phyloP scores from a whole-genome alignment of 192 early-diverging fungal genomes.

The Mortierella hygrophila region DNA sequence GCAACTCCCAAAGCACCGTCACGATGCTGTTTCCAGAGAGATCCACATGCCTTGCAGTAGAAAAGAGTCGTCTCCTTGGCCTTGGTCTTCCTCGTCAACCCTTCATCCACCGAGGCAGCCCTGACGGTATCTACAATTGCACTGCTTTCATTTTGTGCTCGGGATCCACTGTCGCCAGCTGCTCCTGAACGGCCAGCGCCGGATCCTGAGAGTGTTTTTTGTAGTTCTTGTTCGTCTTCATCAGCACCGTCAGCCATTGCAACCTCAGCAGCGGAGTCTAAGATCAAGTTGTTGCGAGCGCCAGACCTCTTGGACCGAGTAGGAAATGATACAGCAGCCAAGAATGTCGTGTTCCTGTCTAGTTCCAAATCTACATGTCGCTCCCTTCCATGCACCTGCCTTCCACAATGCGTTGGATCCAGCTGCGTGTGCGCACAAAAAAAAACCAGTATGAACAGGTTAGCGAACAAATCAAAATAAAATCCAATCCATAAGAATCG shows the following conservation, averaged over 20 bases:
- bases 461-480: background rate
- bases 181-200: slow-evolving; percentile 1
- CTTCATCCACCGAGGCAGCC: slow-evolving; percentile 29
- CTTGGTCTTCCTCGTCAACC: background rate
- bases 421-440: slow-evolving; percentile 57
- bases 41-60: slow-evolving; percentile 49
- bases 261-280: slow-evolving; percentile 40
- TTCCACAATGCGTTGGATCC: slow-evolving; percentile 78
- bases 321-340: slow-evolving; percentile 26
- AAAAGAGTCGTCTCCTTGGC: slow-evolving; percentile 37
- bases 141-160: background rate
- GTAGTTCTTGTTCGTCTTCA: slow-evolving; percentile 48
- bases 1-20: slow-evolving; percentile 30
- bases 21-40: slow-evolving; percentile 43
- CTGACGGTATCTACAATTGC: slow-evolving; percentile 34
- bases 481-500: background rate
- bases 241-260: slow-evolving; percentile 49
- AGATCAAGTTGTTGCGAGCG: slow-evolving; percentile 26
- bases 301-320: slow-evolving; percentile 15
- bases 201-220: slow-evolving; percentile 38
- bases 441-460: background rate
- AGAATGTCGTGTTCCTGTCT: slow-evolving; percentile 84
- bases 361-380: slow-evolving; percentile 85
- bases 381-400: slow-evolving; percentile 80
- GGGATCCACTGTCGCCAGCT: background rate